Base-by-base conservation (phyloP, 805 yeast genomes). In the Sugiyamaella chiloensis region DNA sequence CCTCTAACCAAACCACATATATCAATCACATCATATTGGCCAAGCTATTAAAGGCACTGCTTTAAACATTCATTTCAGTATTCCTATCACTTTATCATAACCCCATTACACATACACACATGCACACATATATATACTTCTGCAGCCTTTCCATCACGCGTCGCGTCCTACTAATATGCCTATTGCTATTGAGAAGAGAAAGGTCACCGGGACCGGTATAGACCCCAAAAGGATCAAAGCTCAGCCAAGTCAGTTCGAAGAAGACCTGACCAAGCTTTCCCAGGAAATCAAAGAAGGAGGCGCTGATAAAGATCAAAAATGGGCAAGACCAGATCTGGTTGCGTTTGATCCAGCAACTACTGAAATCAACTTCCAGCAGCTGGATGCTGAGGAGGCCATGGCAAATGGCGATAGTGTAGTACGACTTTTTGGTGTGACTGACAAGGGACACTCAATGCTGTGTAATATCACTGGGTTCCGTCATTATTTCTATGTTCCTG, bases 401-500 rank as follows among this genome's bases (percentile, higher is more conserved):
- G 62, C 77, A 6, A 71, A 76, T 21, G 77, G 85, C 0, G 74
- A 79, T 1, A 44, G 65, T 3, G 62, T 61, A 3, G 86, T 90
- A 0, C 76, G 96, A 47, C 84, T 95, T 60, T 93, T 90, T 65
- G 99, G 99, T 48, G 89, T 95, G 32, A 89, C 98, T 1, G 78
- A 60, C 49, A 83, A 79, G 47, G 99, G 99, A 3, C 71, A 88
- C 60, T 86, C 97, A 0, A 87, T 93, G 17, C 73, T 90, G 55
- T 90, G 98, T 69, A 88, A 85, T 57, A 93, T 93, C 12, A 78
- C 84, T 2, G 96, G 95, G 5, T 93, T 95, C 62, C 63, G 78
- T 47, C 99, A 95, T 63, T 93, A 93, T 64, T 76, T 93, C 52
- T 93, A 87, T 58, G 95, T 87, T 9, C 96, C 97, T 0, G 90